Evolutionary conservation across 129 eudicot genomes (phyloP), one percentile per base, ranked within the genome.

Genomic region (Flaveria robusta): DNA sequence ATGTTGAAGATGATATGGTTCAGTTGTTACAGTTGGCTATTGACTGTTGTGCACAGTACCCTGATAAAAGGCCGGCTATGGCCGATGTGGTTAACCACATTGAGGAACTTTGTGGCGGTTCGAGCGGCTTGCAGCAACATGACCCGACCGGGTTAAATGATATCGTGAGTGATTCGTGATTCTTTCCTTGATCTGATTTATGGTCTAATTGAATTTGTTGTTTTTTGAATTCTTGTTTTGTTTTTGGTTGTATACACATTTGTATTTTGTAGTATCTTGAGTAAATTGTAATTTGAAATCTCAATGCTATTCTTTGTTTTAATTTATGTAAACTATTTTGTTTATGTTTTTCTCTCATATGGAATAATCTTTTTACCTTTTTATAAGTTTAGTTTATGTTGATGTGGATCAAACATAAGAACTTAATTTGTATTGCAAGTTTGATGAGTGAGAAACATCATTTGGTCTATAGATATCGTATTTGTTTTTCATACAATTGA

Each of bases 1-100:
- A 81, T 54, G 90, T 92, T 1, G 98, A 92, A 80, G 98, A 92
- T 68, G 98, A 92, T 74, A 89, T 92, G 97, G 97, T 92, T 68
- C 91, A 87, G 78, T 83, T 89, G 23, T 74, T 92, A 78, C 97
- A 92, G 71, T 84, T 92, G 10, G 97, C 96, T 7, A 84, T 92
- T 7, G 97, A 89, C 22, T 92, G 97, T 72, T 74, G 90, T 20
- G 88, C 88, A 18, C 92, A 92, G 75, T 86, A 87, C 45, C 97
- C 96, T 0, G 97, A 92, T 76, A 89, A 79, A 43, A 86, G 97
- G 31, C 97, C 97, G 16, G 68, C 83, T 16, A 92, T 92, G 91
- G 77, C 22, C 0, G 93, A 92, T 5, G 97, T 92, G 27, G 60
- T 80, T 1, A 67, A 29, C 41, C 86, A 79, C 1, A 87, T 92